These are phyloP conservation scores for Penicillium sp. DNA, from an alignment of 2,329 filamentous ascomycete species.

Conservation along the genomic window DNA sequence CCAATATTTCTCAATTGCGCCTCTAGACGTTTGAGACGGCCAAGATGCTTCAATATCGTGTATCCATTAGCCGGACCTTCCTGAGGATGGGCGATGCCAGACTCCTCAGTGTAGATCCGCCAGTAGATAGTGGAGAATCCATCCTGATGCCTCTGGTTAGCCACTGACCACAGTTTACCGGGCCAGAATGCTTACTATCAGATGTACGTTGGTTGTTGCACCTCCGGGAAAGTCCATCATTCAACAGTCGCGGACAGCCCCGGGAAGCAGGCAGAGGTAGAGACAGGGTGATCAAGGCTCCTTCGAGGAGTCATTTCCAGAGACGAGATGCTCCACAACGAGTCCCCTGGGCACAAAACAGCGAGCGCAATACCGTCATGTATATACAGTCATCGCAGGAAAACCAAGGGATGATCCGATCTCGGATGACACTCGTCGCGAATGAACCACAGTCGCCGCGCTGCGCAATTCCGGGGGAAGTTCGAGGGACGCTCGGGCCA, in stretches of 20 bases:
- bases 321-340: slow-evolving; percentile 21
- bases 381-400: slow-evolving; percentile 16
- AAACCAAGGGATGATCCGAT: slow-evolving; percentile 5
- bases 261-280: slow-evolving; percentile 31
- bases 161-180: neutral
- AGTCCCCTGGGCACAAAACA: slow-evolving; percentile 23
- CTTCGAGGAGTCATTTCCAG: slow-evolving; percentile 41
- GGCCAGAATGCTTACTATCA: slow-evolving; percentile 40
- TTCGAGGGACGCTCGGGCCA: slow-evolving; percentile 37
- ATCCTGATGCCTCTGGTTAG: slow-evolving; percentile 38
- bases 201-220: slow-evolving; percentile 45
- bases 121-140: slow-evolving; percentile 47
- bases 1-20: slow-evolving; percentile 39
- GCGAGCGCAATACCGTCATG: slow-evolving; percentile 23
- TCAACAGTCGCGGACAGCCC: slow-evolving; percentile 31
- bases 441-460: slow-evolving; percentile 13
- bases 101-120: slow-evolving; percentile 46
- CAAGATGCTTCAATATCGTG: slow-evolving; percentile 41
- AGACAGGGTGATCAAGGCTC: slow-evolving; percentile 25
- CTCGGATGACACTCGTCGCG: slow-evolving; percentile 2
- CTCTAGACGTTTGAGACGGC: slow-evolving; percentile 43
- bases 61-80: slow-evolving; percentile 41
- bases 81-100: slow-evolving; percentile 30
- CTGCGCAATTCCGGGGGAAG: slow-evolving; percentile 34
- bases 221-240: slow-evolving; percentile 49